Base-by-base conservation (phyloP, 768 basidiomycete genomes). In the Rhodotorula diobovata region DNA sequence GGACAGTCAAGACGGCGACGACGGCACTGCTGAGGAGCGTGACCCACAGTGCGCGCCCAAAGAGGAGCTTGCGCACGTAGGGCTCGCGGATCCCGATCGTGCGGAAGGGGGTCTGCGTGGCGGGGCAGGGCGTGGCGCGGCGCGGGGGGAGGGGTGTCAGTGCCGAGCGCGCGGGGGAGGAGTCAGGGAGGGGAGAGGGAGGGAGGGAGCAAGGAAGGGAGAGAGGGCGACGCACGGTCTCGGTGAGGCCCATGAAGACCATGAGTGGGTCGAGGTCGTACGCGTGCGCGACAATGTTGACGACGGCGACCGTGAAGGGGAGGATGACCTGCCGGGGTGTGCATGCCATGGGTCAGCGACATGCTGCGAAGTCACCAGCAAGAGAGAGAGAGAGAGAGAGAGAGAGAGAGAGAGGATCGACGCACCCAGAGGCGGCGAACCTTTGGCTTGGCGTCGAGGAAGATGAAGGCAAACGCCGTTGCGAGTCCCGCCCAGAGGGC, bases 221-320 rank as follows among this genome's bases (percentile, higher is more conserved):
- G 56, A 25, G 45, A 35, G 30, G 16, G 14, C 1, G 32, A 61
- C 77, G 23, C 20, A 77, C 74, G 34, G 94, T 96, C 80, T 98
- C 96, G 55, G 93, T 94, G 80, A 91, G 90, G 70, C 88, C 88
- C 77, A 97, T 82, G 82, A 98, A 91, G 74, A 97, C 90, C 75
- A 98, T 88, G 77, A 98, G 84, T 20, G 96, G 96, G 79, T 97
- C 95, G 63, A 98, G 88, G 80, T 96, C 93, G 81, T 98, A 98
- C 81, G 94, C 93, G 79, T 96, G 91, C 25, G 94, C 92, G 67
- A 98, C 85, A 74, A 99, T 87, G 84, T 90, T 90, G 75, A 96
- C 88, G 77, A 90, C 82, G 65, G 94, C 91, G 75, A 98, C 79
- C 32, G 89, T 84, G 81, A 96, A 98, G 0, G 96, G 95, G 37